Percentiles rank a stretch among this genome's conserved stretches.
Evolutionary conservation across 352 stramenopile species (phyloP).

Genomic region (Phytophthora sansomeana): DNA sequence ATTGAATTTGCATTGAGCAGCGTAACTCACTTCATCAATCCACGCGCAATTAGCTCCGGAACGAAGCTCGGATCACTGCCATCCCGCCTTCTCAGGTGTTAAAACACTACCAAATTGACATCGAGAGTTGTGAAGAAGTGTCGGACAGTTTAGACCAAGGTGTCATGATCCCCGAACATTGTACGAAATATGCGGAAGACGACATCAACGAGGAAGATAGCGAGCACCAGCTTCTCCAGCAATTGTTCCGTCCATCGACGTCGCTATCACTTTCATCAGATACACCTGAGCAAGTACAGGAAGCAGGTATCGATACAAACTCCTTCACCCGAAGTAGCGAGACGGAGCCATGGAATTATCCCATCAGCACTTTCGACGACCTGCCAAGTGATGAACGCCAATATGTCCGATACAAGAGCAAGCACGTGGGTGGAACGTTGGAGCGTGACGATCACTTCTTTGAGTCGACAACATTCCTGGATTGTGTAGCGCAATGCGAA

Average conservation of each 20-base stretch:
- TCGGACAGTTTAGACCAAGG: neutral
- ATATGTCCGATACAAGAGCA: conserved; percentile 70
- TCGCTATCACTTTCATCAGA: neutral
- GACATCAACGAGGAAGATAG: conserved; percentile 18
- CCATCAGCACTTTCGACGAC: conserved; percentile 69
- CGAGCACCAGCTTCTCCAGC: conserved; percentile 35
- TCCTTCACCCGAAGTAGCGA: conserved; percentile 20
- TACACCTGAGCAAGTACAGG: neutral
- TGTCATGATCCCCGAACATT: neutral
- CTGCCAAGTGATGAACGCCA: conserved; percentile 70
- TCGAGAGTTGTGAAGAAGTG: conserved; percentile 41
- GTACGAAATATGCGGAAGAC: neutral
- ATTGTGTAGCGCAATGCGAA: conserved; percentile 75
- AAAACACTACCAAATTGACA: conserved; percentile 64
- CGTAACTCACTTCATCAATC: neutral
- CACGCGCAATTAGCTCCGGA: conserved; percentile 39
- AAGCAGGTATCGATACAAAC: neutral
- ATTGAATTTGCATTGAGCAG: neutral
- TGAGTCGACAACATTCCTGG: conserved; percentile 63
- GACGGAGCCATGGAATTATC: conserved; percentile 64
- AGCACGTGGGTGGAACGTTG: conserved; percentile 56
- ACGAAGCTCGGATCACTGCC: conserved; percentile 46
- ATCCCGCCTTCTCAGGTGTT: conserved; percentile 52
- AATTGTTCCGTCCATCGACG: conserved; percentile 33
- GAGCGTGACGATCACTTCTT: conserved; percentile 78